Conservation (phyloP, 176 grass and related monocot species). For the Paspalum vaginatum region DNA sequence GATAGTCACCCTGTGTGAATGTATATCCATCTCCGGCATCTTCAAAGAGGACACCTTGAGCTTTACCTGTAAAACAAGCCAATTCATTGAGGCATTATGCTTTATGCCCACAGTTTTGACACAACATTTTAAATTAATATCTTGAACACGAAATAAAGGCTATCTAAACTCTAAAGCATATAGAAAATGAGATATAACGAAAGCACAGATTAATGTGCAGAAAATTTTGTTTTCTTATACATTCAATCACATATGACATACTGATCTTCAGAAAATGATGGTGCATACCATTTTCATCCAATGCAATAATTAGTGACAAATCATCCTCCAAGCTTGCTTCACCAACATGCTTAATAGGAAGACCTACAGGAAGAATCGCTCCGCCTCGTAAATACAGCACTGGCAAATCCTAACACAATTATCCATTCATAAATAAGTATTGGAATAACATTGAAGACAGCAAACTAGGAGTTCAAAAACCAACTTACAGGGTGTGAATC, state of each 20-base stretch:
- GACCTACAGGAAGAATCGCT: conserved; percentile 87
- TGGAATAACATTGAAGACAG: not conserved
- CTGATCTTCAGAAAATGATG: conserved; percentile 10
- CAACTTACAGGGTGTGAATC: conserved; percentile 91
- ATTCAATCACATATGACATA: conserved; percentile 4
- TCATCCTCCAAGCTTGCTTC: conserved; percentile 90
- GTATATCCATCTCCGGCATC: conserved; percentile 87
- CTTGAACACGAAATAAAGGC: conserved; percentile 16
- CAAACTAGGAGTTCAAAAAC: conserved; percentile 32
- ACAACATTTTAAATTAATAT: not conserved
- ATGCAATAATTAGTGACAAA: conserved; percentile 75
- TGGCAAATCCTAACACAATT: conserved; percentile 73
- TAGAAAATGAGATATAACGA: not conserved
- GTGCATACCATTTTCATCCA: conserved; percentile 80
- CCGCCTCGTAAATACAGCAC: conserved; percentile 82
- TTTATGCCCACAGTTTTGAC: conserved; percentile 10
- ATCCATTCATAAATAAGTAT: conserved; percentile 17
- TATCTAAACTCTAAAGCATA: not conserved
- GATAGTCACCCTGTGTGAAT: conserved; percentile 71
- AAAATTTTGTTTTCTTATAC: conserved; percentile 8
- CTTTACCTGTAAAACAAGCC: conserved; percentile 67
- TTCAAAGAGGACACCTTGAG: conserved; percentile 84
- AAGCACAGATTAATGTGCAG: conserved; percentile 9
- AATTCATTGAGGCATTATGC: conserved; percentile 9
- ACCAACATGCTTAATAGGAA: conserved; percentile 75